These are phyloP conservation scores for Penicillium riverlandense DNA, from an alignment of 495 filamentous ascomycete genomes.

Conservation along the genomic window DNA sequence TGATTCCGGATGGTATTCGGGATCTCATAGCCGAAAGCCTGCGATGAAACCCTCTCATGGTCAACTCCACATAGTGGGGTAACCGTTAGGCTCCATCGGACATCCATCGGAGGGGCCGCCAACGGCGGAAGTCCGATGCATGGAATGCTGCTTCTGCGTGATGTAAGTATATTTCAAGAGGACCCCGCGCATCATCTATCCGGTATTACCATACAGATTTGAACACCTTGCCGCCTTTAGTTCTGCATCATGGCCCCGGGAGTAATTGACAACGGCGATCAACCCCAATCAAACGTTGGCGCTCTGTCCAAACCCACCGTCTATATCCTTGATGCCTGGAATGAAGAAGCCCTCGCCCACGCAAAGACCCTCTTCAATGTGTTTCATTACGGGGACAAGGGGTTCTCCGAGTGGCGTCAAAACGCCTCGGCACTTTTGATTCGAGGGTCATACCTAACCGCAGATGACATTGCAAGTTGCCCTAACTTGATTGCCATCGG, in stretches of 20 bases:
- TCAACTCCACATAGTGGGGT: background rate
- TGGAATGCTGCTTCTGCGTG: background rate
- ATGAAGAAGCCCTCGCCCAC: conserved; percentile 12
- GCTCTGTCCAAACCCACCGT: conserved; percentile 17
- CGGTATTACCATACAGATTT: background rate
- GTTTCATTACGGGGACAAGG: conserved; percentile 13
- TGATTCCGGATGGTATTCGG: conserved; percentile 7
- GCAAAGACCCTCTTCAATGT: conserved; percentile 18
- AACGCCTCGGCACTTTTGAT: conserved; percentile 15
- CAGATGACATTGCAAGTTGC: conserved; percentile 18
- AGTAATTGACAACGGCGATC: conserved; percentile 3
- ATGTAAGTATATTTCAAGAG: background rate
- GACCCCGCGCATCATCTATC: background rate
- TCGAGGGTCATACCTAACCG: conserved; percentile 18
- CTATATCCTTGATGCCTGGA: conserved; percentile 18
- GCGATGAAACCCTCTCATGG: background rate
- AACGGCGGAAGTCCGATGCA: background rate
- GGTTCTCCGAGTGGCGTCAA: conserved; percentile 15
- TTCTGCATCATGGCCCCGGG: conserved; percentile 7
- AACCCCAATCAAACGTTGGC: background rate
- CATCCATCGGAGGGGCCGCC: background rate
- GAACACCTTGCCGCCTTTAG: background rate
- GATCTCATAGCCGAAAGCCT: conserved; percentile 2
- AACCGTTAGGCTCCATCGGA: background rate
- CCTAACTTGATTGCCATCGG: conserved; percentile 24